Evolutionary conservation across 139 green algal genomes (phyloP), one percentile per base, ranked within the genome.

Genomic region (Micractinium conductrix): DNA sequence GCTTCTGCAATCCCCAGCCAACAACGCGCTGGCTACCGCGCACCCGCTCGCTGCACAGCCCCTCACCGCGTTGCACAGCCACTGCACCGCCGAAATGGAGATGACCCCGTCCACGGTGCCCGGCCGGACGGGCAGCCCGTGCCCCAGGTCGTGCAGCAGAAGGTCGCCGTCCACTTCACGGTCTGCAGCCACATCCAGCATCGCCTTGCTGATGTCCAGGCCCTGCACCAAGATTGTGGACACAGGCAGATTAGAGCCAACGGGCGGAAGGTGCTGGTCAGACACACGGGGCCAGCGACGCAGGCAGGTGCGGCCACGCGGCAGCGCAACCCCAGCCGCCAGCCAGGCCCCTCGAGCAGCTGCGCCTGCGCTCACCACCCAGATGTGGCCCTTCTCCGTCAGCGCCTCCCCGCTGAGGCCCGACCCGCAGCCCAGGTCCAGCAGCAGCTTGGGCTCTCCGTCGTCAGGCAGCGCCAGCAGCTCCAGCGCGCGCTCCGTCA

Each of bases 391-490:
- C 44, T 81, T 68, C 22, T 98, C 93, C n/a, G 79, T 89, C 24
- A 91, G 79, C 35, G 85, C 72, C 73, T 91, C 90, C 6, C 96
- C 96, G 72, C 92, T 97, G 17, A 99, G 90, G 0, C 97, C 97
- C 26, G 93, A 97, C 45, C 97, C 97, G 87, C 97, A 99, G 58
- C 97, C 97, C 81, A 99, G 85, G 89, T 99, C 97, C 63, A 91
- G 84, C 58, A 91, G 72, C 78, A 99, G 84, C 37, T 90, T 90
- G 1, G 94, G 93, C 42, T 81, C 48, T 42, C 92, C 95, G 55
- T 98, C 96, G 19, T 95, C 85, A 4, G 96, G 96, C 55, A 99
- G 91, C 16, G 92, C 90, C 63, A 99, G 87, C 65, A 99, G 94
- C 90, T 99, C 97, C 53, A 99, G 79, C 0, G 97, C 96, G 4